phyloP scores from a whole-genome alignment of 2,329 filamentous ascomycete species.

The Fusarium sp. region DNA sequence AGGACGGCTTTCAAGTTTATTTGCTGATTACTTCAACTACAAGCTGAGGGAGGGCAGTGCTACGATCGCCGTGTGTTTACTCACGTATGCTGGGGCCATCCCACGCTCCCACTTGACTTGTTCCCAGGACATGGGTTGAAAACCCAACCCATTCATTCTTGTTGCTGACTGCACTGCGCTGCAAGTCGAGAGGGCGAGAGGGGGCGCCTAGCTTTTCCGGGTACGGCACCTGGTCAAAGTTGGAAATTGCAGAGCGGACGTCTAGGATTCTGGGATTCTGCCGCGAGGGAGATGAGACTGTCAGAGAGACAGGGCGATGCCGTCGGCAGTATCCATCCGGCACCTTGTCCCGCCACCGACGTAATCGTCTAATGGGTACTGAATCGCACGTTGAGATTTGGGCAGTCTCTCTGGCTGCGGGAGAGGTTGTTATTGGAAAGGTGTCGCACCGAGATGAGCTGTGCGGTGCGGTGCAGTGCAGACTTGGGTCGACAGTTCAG shows the following conservation, averaged over 20 bases:
- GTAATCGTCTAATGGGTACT: constrained; percentile 35
- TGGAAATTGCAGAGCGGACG: constrained; percentile 20
- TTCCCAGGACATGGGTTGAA: constrained; percentile 22
- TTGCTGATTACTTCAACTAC: constrained; percentile 12
- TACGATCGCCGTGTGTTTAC: constrained; percentile 21
- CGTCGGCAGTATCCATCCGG: constrained; percentile 43
- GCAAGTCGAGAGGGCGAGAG: constrained; percentile 7
- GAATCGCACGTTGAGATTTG: constrained; percentile 37
- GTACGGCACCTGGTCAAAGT: constrained; percentile 16
- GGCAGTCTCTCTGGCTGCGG: constrained; percentile 14
- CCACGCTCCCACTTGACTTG: constrained; percentile 25
- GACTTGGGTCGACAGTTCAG: constrained; percentile 7
- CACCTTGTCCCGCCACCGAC: constrained; percentile 44
- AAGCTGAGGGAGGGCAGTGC: constrained; percentile 12
- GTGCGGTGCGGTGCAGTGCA: not conserved
- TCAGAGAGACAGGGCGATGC: constrained; percentile 32
- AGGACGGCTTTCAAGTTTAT: constrained; percentile 14
- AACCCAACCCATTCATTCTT: constrained; percentile 18
- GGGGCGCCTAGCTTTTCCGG: constrained; percentile 15
- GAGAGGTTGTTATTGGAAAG: constrained; percentile 35
- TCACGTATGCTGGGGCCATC: constrained; percentile 23
- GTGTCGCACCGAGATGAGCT: constrained; percentile 20
- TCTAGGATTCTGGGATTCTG: constrained; percentile 9
- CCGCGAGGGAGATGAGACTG: constrained; percentile 22
- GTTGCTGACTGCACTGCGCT: constrained; percentile 22